Base-by-base conservation (phyloP, 352 stramenopile species). In the Pythium biforme region DNA sequence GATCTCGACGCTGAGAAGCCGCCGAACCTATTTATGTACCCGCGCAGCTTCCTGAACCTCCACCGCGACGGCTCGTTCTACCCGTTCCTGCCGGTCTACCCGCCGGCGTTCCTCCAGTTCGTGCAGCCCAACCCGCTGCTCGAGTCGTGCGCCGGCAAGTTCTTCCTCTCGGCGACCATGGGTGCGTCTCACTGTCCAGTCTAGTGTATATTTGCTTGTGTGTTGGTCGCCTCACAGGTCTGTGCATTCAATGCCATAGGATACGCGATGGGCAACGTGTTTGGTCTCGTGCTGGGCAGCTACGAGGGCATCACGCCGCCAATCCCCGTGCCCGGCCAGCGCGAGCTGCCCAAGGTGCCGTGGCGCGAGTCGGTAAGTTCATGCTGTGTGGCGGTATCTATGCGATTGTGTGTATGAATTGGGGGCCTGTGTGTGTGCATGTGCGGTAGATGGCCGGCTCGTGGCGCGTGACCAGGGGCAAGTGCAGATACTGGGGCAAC, bases 271-370 rank as follows among this genome's bases (percentile, higher is more conserved):
- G 85, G 85, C 53, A 90, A 90, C 50, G 50, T 89, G 3, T 92
- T 94, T 55, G 85, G 85, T 7, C 64, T 90, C 1, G 77, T 94
- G 49, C 69, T 94, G 50, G 84, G 85, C 55, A 92, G 83, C 64
- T 94, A 94, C 69, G 85, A 94, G 77, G 80, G 83, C 31, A 94
- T 94, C 66, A 91, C 85, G 48, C 85, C 85, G 22, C 85, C 85
- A 4, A 76, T 94, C 37, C 83, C 83, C 17, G 67, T 94, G 22
- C 85, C 85, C 8, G 85, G 85, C n/a, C 85, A 94, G 66, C 72
- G 85, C 40, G 85, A 91, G 31, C 58, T 90, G 49, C 85, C 85
- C 7, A 92, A 92, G 71, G 80, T 91, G 27, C 85, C 85, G 25
- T 91, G 78, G 77, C 72, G 72, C 22, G 85, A 94, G 65, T 83